These are phyloP conservation scores for Noccaea bulbosa DNA, from an alignment of 345 rosid species.

Conservation along the genomic window DNA sequence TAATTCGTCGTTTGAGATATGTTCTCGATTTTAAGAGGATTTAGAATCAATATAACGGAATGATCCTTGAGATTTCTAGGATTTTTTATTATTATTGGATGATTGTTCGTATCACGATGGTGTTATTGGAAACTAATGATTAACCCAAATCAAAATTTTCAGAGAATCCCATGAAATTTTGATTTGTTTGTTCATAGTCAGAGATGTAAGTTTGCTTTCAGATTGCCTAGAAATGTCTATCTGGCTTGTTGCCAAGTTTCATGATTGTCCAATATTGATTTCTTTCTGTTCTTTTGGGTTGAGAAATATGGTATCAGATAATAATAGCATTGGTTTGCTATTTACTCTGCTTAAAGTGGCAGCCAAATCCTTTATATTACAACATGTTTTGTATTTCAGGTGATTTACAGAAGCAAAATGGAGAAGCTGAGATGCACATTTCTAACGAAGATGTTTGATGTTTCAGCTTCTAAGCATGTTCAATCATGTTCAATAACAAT, in stretches of 20 bases:
- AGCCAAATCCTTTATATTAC: background rate
- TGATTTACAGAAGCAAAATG: slow-evolving; percentile 9
- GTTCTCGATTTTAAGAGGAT: background rate
- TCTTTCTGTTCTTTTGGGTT: background rate
- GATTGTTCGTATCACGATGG: too few relatives aligned
- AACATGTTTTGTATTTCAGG: slow-evolving; percentile 27
- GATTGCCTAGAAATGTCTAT: background rate
- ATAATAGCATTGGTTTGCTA: background rate
- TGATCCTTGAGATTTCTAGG: background rate
- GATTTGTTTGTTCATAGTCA: too few relatives aligned
- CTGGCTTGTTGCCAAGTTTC: background rate
- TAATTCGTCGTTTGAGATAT: background rate
- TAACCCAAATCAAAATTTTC: background rate
- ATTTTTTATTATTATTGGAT: too few relatives aligned
- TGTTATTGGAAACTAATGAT: background rate
- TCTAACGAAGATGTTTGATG: background rate
- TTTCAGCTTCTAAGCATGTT: background rate
- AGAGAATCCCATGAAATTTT: too few relatives aligned
- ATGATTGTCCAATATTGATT: background rate
- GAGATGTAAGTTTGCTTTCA: too few relatives aligned
- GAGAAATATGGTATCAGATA: background rate
- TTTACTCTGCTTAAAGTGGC: background rate
- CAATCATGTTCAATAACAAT: too few relatives aligned
- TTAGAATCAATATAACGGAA: background rate
- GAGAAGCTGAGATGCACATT: slow-evolving; percentile 10